These are phyloP conservation scores for Lentinula novae-zelandiae DNA, from an alignment of 1,284 basidiomycete species.

Conservation along the genomic window DNA sequence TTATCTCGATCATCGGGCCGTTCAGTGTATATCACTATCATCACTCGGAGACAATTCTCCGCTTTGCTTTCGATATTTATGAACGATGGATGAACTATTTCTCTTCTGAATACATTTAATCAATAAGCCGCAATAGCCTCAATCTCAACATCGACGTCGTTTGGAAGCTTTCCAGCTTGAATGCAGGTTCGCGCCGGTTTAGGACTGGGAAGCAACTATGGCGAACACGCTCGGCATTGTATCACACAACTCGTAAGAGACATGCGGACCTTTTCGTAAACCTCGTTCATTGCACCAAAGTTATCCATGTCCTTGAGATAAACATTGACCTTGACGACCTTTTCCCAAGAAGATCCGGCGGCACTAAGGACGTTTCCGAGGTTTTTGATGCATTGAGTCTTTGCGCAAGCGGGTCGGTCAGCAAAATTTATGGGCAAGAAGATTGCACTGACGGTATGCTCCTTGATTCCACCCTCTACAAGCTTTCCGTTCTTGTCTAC, in stretches of 20 bases:
- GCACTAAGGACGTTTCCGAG: constrained; percentile 47
- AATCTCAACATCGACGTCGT: constrained; percentile 77
- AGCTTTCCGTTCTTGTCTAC: constrained; percentile 42
- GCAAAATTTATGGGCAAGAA: background rate
- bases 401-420: constrained; percentile 1
- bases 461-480: constrained; percentile 50
- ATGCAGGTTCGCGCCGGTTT: constrained; percentile 81
- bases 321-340: constrained; percentile 55
- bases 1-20: constrained; percentile 2
- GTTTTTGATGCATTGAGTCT: constrained; percentile 56
- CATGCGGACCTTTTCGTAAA: constrained; percentile 44
- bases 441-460: constrained; percentile 44
- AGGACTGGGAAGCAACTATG: constrained; percentile 46
- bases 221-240: background rate
- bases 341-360: constrained; percentile 54
- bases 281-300: constrained; percentile 51
- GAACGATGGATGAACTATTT: background rate
- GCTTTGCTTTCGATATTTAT: background rate
- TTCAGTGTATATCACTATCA: background rate
- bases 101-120: background rate
- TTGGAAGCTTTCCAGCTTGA: constrained; percentile 72
- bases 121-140: constrained; percentile 57
- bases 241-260: background rate
- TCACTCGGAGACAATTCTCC: background rate
- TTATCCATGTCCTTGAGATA: constrained; percentile 58